phyloP scores from a whole-genome alignment of 2,329 filamentous ascomycete species.

The Xylaria sp. region DNA sequence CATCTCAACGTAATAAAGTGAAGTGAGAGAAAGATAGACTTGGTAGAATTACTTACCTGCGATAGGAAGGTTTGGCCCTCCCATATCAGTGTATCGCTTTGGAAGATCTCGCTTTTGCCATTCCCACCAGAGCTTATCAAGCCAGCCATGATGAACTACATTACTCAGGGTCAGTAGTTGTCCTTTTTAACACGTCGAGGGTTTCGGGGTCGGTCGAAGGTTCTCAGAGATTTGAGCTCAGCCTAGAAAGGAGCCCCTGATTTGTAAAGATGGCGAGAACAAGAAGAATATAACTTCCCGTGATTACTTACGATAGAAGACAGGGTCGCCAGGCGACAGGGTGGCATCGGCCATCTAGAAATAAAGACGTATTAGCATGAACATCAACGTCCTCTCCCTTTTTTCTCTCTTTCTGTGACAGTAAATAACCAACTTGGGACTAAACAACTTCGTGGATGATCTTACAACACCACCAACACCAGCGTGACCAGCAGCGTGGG shows the following conservation, averaged over 20 bases:
- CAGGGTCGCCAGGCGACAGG: conserved; percentile 49
- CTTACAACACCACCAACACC: conserved; percentile 27
- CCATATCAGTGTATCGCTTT: conserved; percentile 42
- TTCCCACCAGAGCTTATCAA: conserved; percentile 48
- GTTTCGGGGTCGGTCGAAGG: too few species aligned
- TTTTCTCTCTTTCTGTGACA: not conserved
- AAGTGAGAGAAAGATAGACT: not conserved
- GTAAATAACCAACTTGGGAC: not conserved
- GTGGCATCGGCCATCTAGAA: conserved; percentile 35
- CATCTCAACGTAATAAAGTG: not conserved
- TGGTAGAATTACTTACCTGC: conserved; percentile 7
- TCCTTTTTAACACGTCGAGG: not conserved
- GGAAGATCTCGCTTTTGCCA: conserved; percentile 44
- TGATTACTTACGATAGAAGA: conserved; percentile 41
- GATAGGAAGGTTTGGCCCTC: conserved; percentile 37
- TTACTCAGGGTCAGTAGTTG: not conserved
- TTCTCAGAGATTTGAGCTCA: not conserved
- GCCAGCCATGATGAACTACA: conserved; percentile 45
- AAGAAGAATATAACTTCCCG: not conserved
- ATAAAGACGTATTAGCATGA: not conserved
- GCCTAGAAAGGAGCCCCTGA: not conserved
- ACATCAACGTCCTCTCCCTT: too few species aligned
- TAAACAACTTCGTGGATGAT: not conserved
- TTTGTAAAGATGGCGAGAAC: not conserved
- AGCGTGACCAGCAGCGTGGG: conserved; percentile 26